phyloP scores from a whole-genome alignment of 495 filamentous ascomycete species.

The Penicillium mononematosum region DNA sequence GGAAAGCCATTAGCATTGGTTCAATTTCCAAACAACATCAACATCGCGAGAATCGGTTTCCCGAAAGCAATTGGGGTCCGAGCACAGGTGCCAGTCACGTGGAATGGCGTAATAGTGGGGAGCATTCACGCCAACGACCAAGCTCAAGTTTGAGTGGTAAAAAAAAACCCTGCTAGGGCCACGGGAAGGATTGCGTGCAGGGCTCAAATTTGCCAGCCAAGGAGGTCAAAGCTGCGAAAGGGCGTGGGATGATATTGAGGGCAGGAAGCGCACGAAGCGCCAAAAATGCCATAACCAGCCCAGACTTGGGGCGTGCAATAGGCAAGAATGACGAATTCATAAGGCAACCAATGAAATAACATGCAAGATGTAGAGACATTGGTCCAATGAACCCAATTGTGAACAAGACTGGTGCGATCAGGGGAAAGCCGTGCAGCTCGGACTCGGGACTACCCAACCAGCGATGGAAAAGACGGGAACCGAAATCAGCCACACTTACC shows the following conservation, averaged over 20 bases:
- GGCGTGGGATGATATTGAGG: neutral
- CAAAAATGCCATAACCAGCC: neutral
- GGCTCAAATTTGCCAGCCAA: conserved; percentile 4
- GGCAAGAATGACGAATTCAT: neutral
- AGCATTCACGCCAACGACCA: conserved; percentile 24
- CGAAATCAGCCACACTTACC: conserved; percentile 34
- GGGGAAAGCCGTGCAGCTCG: conserved; percentile 11
- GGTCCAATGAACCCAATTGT: conserved; percentile 9
- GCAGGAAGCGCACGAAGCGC: conserved; percentile 10
- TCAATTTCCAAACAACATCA: conserved; percentile 9
- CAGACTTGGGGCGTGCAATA: conserved; percentile 6
- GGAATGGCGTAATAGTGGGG: conserved; percentile 42
- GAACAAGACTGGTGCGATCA: conserved; percentile 20
- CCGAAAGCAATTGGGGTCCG: conserved; percentile 4
- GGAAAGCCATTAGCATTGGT: conserved; percentile 19
- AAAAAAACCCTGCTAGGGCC: conserved; percentile 13
- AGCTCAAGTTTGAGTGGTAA: conserved; percentile 23
- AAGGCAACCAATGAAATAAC: conserved; percentile 14
- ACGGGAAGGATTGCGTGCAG: conserved; percentile 24
- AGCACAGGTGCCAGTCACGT: conserved; percentile 33
- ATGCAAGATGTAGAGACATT: conserved; percentile 4
- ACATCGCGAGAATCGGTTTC: conserved; percentile 13
- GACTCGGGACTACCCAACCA: conserved; percentile 15
- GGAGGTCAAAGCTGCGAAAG: conserved; percentile 12
- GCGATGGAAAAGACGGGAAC: conserved; percentile 15